Evolutionary conservation across 2,329 filamentous ascomycete genomes (phyloP), one percentile per base, ranked within the genome.

Genomic region (Stemphylium vesicarium): DNA sequence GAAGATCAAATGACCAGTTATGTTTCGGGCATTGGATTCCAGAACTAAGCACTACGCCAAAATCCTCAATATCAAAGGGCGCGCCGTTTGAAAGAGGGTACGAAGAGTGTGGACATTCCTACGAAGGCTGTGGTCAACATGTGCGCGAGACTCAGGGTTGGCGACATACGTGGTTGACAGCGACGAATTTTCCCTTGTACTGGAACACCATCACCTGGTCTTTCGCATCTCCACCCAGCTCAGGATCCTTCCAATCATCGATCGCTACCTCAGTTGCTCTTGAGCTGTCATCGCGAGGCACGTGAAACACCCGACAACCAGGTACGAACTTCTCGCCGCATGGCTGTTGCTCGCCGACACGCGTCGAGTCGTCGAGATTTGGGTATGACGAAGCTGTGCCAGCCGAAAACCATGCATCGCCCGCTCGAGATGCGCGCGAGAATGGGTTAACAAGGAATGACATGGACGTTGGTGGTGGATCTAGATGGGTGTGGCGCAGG

Each of bases 1-100:
- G 83, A 2, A 90, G 64, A 66, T 91, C 88, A 71, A 90, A 91
- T 0, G 86, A 87, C 88, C 88, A 91, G 4, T 80, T 84, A 57
- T 90, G 88, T 59, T 89, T 89, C 0, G 87, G 86, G 69, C 88
- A 91, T 0, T 80, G 82, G 3, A 91, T 75, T 0, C 87, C 88
- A 0, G 85, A 81, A 50, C 85, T 88, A 6, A 88, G 70, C 4
- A 82, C 78, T 2, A 88, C 75, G 0, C 88, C 88, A 67, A 90
- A 91, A 56, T 91, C 88, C 62, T 91, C 88, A 63, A 91, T 90
- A 49, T 91, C 88, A 53, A 89, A 90, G 0, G 86, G 78, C 0
- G 75, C 82, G 0, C 85, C 87, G 38, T 83, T 80, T 0, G 86
- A 88, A 1, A 91, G 79, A 0, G 88, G 87, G 53, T 83, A 90